Conservation (phyloP, 148 eudicot genomes). For the Amaranthus cruentus region DNA sequence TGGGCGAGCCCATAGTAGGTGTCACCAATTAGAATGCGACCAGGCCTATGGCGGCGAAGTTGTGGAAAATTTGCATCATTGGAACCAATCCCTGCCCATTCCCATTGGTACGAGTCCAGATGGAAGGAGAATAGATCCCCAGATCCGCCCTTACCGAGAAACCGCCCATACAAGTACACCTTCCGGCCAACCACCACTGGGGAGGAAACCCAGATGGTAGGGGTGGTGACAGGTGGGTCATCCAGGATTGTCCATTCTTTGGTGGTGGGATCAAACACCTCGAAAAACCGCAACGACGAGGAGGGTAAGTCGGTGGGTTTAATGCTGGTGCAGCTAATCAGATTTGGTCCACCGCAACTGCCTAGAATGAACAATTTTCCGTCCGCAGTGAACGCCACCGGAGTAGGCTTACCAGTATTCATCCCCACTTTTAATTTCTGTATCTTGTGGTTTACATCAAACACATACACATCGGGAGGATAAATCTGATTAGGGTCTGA, state of each 20-base stretch:
- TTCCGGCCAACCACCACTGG: neutral
- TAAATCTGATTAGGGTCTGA: neutral
- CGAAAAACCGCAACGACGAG: neutral
- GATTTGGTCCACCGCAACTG: neutral
- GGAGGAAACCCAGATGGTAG: neutral
- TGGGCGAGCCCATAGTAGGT: neutral
- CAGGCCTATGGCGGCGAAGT: neutral
- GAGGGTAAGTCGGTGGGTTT: neutral
- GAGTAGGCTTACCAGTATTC: neutral
- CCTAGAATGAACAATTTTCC: neutral
- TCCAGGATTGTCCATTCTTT: neutral
- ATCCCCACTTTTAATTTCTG: neutral
- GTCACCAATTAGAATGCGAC: neutral
- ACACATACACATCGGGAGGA: neutral
- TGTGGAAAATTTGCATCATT: neutral
- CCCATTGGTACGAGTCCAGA: neutral
- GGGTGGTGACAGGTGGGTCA: neutral
- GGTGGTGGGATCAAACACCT: neutral
- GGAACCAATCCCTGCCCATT: neutral
- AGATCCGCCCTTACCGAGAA: neutral
- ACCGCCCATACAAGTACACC: neutral
- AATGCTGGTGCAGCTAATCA: neutral
- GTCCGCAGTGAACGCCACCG: neutral
- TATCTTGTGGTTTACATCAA: neutral
- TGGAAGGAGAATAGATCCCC: neutral